Base-by-base conservation (phyloP, 116 monocot species). In the Iris pallida region DNA sequence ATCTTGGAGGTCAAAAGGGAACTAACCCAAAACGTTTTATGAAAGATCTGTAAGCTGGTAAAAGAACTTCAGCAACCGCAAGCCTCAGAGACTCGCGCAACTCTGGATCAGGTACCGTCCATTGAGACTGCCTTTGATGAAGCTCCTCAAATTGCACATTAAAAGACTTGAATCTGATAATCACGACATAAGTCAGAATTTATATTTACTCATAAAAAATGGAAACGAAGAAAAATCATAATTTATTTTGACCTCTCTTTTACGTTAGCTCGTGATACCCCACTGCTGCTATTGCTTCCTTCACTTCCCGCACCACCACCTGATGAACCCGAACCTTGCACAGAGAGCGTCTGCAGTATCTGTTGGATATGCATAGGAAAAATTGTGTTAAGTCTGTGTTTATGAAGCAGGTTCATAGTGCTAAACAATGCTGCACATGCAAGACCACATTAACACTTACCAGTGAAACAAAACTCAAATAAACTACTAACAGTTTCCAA, bases 21-120 rank as follows among this genome's bases (percentile, higher is more conserved):
- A 70, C 81, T 57, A 69, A 95, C 95, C 91, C 91, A 43, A 91
- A 95, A 16, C 95, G 88, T 63, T 91, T 95, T 19, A 91, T 68
- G 76, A 95, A 95, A 75, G 84, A 86, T 60, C 91, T 80, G 70
- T 95, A 95, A 0, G 95, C 95, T 49, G 95, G 95, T 49, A 95
- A 61, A 45, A 95, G 82, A 60, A 91, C 82, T 71, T 95, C 95
- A 7, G 88, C 95, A 55, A 95, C 84, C 41, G 95, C 88, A 59
- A 95, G 95, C 69, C 86, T 80, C 57, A 95, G 64, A 46, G 91
- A 91, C 53, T 95, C 95, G 0, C 95, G 81, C 69, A 95, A 74
- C 71, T 95, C 95, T 64, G 77, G 83, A 71, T 95, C 95, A 65
- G 95, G 95, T 7, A 95, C 89, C 0, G 86, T 80, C 95, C 95